Evolutionary conservation across 2,329 filamentous ascomycete species (phyloP).

Genomic region (Sclerotinia spermophila): DNA sequence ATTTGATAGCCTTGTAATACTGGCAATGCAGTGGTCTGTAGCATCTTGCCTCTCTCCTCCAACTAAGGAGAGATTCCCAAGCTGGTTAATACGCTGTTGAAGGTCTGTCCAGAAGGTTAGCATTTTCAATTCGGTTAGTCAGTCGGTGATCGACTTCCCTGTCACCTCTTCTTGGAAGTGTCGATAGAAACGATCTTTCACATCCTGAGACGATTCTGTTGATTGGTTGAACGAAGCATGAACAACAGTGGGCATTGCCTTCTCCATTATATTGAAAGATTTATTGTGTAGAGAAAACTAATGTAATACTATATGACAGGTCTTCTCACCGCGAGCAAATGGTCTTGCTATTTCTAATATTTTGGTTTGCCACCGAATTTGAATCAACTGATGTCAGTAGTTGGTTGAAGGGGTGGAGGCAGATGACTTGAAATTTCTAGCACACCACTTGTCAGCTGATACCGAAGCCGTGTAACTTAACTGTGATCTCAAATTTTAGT

Average conservation of each 20-base stretch:
- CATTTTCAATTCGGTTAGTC: background rate
- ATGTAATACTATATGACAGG: background rate
- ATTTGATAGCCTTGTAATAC: constrained; percentile 75
- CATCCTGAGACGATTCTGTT: constrained; percentile 36
- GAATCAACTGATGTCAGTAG: background rate
- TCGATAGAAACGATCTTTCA: constrained; percentile 79
- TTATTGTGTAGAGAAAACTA: background rate
- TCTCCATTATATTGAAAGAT: constrained; percentile 1
- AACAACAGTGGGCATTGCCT: background rate
- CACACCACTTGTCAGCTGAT: constrained; percentile 9
- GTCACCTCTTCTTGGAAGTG: constrained; percentile 75
- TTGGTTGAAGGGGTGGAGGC: background rate
- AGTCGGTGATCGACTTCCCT: constrained; percentile 47
- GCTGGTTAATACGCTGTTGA: constrained; percentile 68
- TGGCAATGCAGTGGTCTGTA: constrained; percentile 73
- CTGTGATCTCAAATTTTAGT: background rate
- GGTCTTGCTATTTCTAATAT: background rate
- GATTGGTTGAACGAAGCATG: constrained; percentile 25
- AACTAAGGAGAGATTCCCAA: constrained; percentile 58
- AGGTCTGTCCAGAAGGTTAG: constrained; percentile 52
- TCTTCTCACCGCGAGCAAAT: background rate
- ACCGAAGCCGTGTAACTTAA: background rate
- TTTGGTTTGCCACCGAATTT: background rate
- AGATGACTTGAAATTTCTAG: constrained; percentile 1
- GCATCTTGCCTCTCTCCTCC: constrained; percentile 77